Percentiles rank a stretch among this genome's conserved stretches.
Evolutionary conservation across 2,329 filamentous ascomycete species (phyloP).

Genomic region (Talaromyces islandicus): DNA sequence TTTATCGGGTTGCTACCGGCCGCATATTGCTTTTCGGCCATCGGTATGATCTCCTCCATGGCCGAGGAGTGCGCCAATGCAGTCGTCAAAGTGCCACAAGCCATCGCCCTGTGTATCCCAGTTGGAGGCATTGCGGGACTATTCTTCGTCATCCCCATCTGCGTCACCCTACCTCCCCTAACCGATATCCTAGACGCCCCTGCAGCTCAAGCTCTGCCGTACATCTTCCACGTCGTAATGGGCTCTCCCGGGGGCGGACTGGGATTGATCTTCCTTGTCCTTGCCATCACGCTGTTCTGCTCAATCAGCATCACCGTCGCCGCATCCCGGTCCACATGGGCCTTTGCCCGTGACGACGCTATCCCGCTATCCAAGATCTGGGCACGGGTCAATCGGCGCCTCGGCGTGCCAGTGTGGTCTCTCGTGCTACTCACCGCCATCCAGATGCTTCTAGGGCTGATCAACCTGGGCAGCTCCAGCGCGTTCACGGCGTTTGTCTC

Average conservation of each 20-base stretch:
- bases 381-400: constrained; percentile 26
- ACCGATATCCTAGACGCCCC: constrained; percentile 41
- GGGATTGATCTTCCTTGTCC: constrained; percentile 45
- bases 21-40: constrained; percentile 53
- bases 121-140: constrained; percentile 50
- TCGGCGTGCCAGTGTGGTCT: constrained; percentile 37
- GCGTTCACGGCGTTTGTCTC: constrained; percentile 48
- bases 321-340: constrained; percentile 44
- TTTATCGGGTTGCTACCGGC: constrained; percentile 58
- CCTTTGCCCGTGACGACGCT: constrained; percentile 41
- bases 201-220: constrained; percentile 45
- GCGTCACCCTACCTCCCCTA: constrained; percentile 44
- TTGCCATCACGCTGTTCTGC: constrained; percentile 49
- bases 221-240: constrained; percentile 47
- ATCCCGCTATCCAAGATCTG: constrained; percentile 36
- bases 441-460: constrained; percentile 45
- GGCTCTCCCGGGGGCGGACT: constrained; percentile 44
- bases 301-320: constrained; percentile 49
- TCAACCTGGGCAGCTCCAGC: constrained; percentile 43
- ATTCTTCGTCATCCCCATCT: constrained; percentile 53
- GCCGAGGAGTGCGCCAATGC: constrained; percentile 54
- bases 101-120: constrained; percentile 48
- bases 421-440: constrained; percentile 40
- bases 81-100: constrained; percentile 47
- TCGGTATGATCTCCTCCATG: constrained; percentile 60